Evolutionary conservation across 2,329 filamentous ascomycete genomes (phyloP).

Genomic region (Penicillium sp.): DNA sequence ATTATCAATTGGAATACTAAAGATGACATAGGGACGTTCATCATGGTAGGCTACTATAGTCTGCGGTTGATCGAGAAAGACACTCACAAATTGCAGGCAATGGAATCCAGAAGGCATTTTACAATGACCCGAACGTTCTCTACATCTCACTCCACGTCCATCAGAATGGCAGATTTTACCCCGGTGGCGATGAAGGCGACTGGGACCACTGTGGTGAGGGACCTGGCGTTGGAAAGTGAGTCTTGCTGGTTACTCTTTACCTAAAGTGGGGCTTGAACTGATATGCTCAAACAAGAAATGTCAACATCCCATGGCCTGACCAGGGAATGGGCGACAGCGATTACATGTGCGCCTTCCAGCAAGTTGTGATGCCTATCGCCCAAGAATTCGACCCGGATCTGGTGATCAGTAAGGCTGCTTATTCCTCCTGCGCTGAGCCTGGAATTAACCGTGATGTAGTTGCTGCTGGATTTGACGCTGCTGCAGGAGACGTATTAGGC

Average conservation of each 20-base stretch:
- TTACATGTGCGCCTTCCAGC: constrained; percentile 93
- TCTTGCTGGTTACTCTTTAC: constrained; percentile 1
- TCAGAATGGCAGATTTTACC: constrained; percentile 77
- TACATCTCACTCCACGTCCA: constrained; percentile 96
- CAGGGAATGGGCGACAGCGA: constrained; percentile 89
- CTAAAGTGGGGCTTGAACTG: neutral
- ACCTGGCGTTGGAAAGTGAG: constrained; percentile 51
- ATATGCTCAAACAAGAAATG: constrained; percentile 45
- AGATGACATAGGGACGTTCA: constrained; percentile 56
- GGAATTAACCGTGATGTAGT: constrained; percentile 44
- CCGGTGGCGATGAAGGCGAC: constrained; percentile 55
- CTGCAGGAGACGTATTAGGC: constrained; percentile 85
- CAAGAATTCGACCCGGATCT: constrained; percentile 89
- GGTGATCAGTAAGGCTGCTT: constrained; percentile 58
- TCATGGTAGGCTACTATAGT: constrained; percentile 45
- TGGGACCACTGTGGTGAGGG: constrained; percentile 55
- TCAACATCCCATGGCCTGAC: constrained; percentile 64
- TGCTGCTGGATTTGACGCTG: constrained; percentile 92
- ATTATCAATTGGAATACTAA: constrained; percentile 18
- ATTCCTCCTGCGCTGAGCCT: neutral
- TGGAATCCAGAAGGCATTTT: constrained; percentile 93
- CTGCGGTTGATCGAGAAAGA: neutral
- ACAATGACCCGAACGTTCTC: constrained; percentile 85
- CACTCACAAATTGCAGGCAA: constrained; percentile 59
- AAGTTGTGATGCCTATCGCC: constrained; percentile 93